These are phyloP conservation scores for Cytospora leucostoma DNA, from an alignment of 2,329 filamentous ascomycete genomes.

Conservation along the genomic window DNA sequence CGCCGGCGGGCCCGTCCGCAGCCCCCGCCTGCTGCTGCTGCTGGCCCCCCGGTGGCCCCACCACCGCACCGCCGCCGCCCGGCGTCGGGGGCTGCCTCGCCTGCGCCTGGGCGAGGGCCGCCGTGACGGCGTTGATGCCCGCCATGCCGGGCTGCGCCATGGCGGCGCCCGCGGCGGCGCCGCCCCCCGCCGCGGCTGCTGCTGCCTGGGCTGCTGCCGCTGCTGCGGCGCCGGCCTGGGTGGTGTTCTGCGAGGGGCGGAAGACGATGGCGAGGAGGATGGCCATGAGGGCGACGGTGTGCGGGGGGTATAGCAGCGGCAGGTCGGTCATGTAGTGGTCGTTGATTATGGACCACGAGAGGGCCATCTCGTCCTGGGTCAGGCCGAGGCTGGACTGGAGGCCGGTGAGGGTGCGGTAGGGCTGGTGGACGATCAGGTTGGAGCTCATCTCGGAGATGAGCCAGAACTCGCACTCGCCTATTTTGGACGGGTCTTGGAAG, in stretches of 20 bases:
- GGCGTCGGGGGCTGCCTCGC: slow-evolving; percentile 30
- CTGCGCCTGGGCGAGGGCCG: slow-evolving; percentile 51
- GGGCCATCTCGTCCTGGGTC: slow-evolving; percentile 73
- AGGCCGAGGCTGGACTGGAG: slow-evolving; percentile 71
- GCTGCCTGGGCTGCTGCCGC: slow-evolving; percentile 23
- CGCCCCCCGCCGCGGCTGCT: slow-evolving; percentile 19
- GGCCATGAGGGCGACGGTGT: slow-evolving; percentile 83
- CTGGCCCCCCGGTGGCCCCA: too few species aligned
- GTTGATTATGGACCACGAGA: slow-evolving; percentile 84
- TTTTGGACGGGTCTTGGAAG: slow-evolving; percentile 72
- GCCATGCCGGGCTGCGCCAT: slow-evolving; percentile 32
- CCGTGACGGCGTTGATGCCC: slow-evolving; percentile 52
- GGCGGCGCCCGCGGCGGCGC: slow-evolving; percentile 16
- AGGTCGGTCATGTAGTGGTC: slow-evolving; percentile 92
- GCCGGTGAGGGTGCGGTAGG: slow-evolving; percentile 77
- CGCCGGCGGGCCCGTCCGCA: slow-evolving; percentile 17
- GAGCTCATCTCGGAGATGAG: slow-evolving; percentile 90
- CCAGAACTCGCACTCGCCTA: slow-evolving; percentile 92
- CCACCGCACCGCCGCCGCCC: slow-evolving; percentile 13
- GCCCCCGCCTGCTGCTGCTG: slow-evolving; percentile 14
- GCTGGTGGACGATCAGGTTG: slow-evolving; percentile 87
- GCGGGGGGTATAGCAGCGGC: slow-evolving; percentile 82
- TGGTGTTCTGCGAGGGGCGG: slow-evolving; percentile 54
- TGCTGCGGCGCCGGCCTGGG: slow-evolving; percentile 34
- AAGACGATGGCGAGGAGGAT: slow-evolving; percentile 84